A percentile compares a stretch with the other conserved stretches of the same genome.
These are phyloP conservation scores for Arachnomyces sp. DNA, from an alignment of 2,329 filamentous ascomycete species.

Conservation along the genomic window DNA sequence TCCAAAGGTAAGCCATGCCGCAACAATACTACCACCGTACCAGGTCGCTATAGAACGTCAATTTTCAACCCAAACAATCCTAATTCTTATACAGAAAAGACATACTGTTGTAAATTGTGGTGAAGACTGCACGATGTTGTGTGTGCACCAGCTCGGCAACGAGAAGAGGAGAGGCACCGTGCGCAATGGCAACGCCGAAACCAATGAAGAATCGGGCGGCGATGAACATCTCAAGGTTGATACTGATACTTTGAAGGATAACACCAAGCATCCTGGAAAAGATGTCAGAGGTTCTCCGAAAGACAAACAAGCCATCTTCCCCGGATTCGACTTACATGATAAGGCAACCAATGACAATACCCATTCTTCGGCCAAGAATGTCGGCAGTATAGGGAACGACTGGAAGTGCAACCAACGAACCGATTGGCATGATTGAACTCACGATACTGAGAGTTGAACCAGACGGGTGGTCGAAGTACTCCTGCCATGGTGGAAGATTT, in stretches of 20 bases:
- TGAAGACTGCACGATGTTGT: conserved; percentile 22
- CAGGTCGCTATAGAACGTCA: conserved; percentile 26
- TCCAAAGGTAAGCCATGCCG: conserved; percentile 35
- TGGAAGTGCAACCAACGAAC: conserved; percentile 41
- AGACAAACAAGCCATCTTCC: not conserved
- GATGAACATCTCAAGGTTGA: conserved; percentile 23
- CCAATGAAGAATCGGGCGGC: conserved; percentile 23
- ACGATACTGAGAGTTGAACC: conserved; percentile 37
- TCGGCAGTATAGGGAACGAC: conserved; percentile 43
- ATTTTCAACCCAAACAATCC: not conserved
- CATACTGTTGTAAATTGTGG: conserved; percentile 17
- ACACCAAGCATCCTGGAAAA: conserved; percentile 18
- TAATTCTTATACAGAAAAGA: not conserved
- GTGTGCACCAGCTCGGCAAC: conserved; percentile 23
- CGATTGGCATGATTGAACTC: conserved; percentile 43
- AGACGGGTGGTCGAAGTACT: conserved; percentile 25
- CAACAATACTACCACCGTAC: conserved; percentile 41
- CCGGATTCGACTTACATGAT: conserved; percentile 7
- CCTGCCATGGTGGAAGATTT: conserved; percentile 34
- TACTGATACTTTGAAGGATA: conserved; percentile 20
- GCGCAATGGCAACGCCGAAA: conserved; percentile 20
- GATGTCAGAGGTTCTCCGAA: conserved; percentile 2
- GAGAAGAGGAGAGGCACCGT: conserved; percentile 20
- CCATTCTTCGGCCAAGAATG: conserved; percentile 38
- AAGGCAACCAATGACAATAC: conserved; percentile 36